Percentiles rank a stretch among this genome's conserved stretches.
Conservation (phyloP, 495 filamentous ascomycete genomes). For the Aspergillus sparsus region DNA sequence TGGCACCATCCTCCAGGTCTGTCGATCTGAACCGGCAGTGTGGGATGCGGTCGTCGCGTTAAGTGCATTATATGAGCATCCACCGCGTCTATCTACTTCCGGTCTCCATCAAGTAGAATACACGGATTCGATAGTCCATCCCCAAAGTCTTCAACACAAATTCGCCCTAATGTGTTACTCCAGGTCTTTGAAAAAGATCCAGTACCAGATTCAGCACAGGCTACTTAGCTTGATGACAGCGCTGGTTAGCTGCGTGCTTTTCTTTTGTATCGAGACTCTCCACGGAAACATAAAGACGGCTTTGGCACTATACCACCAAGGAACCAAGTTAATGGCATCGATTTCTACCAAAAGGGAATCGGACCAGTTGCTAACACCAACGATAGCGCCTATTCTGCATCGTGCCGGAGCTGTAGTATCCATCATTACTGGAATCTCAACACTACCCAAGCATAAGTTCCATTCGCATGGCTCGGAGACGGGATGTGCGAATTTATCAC, state of each 20-base stretch:
- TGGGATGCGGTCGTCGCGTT: constrained; percentile 55
- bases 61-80: constrained; percentile 51
- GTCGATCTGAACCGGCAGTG: constrained; percentile 55
- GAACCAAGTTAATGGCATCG: constrained; percentile 25
- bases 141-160: constrained; percentile 20
- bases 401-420: constrained; percentile 27
- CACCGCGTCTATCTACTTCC: constrained; percentile 6
- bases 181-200: constrained; percentile 44
- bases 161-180: constrained; percentile 44
- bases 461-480: not conserved
- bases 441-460: constrained; percentile 6
- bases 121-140: not conserved
- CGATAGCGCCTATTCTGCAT: constrained; percentile 29
- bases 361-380: constrained; percentile 18
- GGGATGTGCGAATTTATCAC: constrained; percentile 17
- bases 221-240: constrained; percentile 38
- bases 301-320: constrained; percentile 43
- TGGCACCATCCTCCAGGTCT: constrained; percentile 53
- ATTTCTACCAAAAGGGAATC: constrained; percentile 9
- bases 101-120: not conserved
- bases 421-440: constrained; percentile 24
- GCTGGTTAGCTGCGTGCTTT: constrained; percentile 53
- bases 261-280: constrained; percentile 55
- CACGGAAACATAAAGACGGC: constrained; percentile 50
- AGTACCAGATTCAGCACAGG: constrained; percentile 31